phyloP scores from a whole-genome alignment of 768 basidiomycete genomes.

The Collybia sordida region DNA sequence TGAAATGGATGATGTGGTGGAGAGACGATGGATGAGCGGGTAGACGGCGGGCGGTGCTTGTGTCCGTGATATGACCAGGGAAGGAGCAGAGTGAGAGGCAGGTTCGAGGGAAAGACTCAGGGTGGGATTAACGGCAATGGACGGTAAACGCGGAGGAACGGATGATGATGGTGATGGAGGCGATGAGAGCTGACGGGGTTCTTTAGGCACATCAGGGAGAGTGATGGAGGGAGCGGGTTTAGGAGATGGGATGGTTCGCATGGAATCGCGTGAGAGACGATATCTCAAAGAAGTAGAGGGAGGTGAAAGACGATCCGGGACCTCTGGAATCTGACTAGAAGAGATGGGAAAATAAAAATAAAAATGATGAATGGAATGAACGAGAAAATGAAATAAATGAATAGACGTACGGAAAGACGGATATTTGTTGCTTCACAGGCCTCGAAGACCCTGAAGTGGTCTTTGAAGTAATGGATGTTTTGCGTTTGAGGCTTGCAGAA shows the following conservation, averaged over 20 bases:
- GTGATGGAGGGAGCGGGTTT: constrained; percentile 58
- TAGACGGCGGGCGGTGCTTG: constrained; percentile 17
- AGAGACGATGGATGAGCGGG: constrained; percentile 14
- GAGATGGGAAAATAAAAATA: constrained; percentile 5
- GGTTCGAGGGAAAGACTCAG: constrained; percentile 22
- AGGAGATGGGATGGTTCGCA: constrained; percentile 55
- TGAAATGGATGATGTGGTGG: constrained; percentile 37
- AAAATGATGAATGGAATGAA: neutral
- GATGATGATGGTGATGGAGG: constrained; percentile 15
- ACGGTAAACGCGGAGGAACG: constrained; percentile 30
- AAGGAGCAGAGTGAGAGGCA: constrained; percentile 12
- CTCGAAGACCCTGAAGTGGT: constrained; percentile 5
- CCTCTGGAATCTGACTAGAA: constrained; percentile 23
- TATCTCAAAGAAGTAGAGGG: constrained; percentile 19
- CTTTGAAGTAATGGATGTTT: constrained; percentile 19
- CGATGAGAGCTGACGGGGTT: constrained; percentile 4
- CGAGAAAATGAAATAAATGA: constrained; percentile 1
- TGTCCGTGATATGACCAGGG: constrained; percentile 18
- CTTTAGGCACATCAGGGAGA: constrained; percentile 43
- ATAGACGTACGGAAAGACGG: constrained; percentile 21
- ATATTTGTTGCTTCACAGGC: constrained; percentile 7
- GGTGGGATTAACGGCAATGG: constrained; percentile 23
- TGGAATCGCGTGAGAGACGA: constrained; percentile 34
- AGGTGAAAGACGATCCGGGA: constrained; percentile 14
- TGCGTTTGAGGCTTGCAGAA: constrained; percentile 36